Evolutionary conservation across 129 eudicot species (phyloP).

Genomic region (Apium graveolens): DNA sequence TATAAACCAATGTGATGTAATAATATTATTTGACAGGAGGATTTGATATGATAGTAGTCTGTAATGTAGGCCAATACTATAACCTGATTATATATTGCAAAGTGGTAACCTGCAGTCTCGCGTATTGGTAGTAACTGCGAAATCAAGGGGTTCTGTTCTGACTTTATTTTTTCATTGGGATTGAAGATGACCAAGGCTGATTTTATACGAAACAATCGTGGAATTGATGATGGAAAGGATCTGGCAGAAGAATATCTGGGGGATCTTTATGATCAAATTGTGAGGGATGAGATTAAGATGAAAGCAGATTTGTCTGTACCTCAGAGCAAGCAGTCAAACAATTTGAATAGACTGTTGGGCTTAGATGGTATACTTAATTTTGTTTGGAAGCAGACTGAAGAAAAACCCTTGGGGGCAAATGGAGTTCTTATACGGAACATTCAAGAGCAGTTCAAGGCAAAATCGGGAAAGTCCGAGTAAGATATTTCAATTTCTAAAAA

Average conservation of each 20-base stretch:
- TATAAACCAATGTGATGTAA: background rate
- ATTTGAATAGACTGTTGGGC: slow-evolving; percentile 76
- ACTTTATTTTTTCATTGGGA: slow-evolving; percentile 20
- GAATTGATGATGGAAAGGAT: slow-evolving; percentile 97
- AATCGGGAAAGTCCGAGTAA: slow-evolving; percentile 93
- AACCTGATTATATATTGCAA: background rate
- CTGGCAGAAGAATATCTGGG: slow-evolving; percentile 88
- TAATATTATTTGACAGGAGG: background rate
- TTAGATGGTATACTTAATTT: slow-evolving; percentile 94
- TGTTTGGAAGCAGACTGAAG: slow-evolving; percentile 96
- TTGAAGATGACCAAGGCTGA: slow-evolving; percentile 92
- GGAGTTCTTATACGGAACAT: slow-evolving; percentile 86
- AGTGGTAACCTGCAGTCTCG: background rate
- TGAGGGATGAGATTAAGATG: slow-evolving; percentile 95
- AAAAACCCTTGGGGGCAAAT: slow-evolving; percentile 85
- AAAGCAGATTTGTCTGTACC: slow-evolving; percentile 81
- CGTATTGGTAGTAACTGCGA: background rate
- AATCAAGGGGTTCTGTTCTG: slow-evolving; percentile 20
- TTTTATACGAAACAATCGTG: slow-evolving; percentile 91
- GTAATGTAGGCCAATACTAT: background rate
- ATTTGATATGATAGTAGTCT: background rate
- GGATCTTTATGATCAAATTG: slow-evolving; percentile 82
- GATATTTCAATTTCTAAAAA: slow-evolving; percentile 17
- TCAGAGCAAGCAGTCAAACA: slow-evolving; percentile 84
- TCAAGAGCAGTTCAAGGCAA: slow-evolving; percentile 91